Base-by-base conservation (phyloP, 257 asterid genomes). In the Scutellaria minor region DNA sequence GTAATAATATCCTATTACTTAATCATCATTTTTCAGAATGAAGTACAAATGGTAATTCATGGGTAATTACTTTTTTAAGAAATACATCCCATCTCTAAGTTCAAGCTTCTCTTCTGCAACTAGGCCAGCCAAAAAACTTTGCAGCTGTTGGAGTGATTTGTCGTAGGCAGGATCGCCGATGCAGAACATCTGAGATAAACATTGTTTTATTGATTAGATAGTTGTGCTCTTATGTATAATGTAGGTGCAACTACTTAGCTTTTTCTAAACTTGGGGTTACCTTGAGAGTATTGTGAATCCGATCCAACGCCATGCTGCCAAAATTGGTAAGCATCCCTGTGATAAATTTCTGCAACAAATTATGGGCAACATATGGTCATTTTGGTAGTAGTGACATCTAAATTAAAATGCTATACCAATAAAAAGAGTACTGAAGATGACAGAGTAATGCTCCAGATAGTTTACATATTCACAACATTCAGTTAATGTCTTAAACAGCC, bases 241-340 rank as follows among this genome's bases (percentile, higher is more conserved):
- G 46, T 24, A 12, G 48, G 7, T 4, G 39, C 39, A 31, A 39
- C 45, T 58, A 24, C 24, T 18, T 15, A 22, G 18, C 2, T 66
- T 6, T 72, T 53, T 22, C 37, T 15, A 31, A 48, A 31, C 45
- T n/a, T n/a, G 31, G 59, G 14, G 14, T 72, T 84, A 92, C 99
- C 98, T 92, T 95, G 82, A 95, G 97, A 10, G 95, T 91, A 51
- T 94, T 94, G 81, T 94, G 99, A 67, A 94, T 91, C 61, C 99
- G 89, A 55, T 94, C 99, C 90, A 94, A 76, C 0, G 99, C 90
- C 99, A 94, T 91, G 89, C 94, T 92, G 73, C 97, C 99, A 14
- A 92, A 92, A 83, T 95, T 95, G 54, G 98, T 92, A 31, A 95
- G 98, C 97, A 95, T 95, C 72, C 98, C 97, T 59, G 83, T 79